phyloP scores from a whole-genome alignment of 2,329 filamentous ascomycete genomes.

The Penicillium sp. region DNA sequence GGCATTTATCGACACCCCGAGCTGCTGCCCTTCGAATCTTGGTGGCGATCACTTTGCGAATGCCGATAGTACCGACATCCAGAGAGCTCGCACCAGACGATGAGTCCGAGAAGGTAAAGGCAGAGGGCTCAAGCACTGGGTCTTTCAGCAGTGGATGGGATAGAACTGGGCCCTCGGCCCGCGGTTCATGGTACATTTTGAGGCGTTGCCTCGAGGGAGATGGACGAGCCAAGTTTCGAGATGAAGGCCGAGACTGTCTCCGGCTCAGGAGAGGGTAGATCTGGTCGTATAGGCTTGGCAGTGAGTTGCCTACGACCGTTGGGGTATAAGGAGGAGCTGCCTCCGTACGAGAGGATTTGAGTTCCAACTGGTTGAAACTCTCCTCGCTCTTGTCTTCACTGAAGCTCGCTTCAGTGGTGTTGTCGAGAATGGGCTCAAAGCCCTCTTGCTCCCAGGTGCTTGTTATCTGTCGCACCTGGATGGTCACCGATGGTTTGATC shows the following conservation, averaged over 20 bases:
- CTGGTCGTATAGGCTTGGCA: constrained; percentile 3
- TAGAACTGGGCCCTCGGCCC: neutral
- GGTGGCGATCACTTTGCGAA: neutral
- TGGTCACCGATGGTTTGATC: neutral
- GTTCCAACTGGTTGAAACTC: neutral
- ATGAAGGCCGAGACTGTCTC: neutral
- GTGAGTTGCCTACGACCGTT: neutral
- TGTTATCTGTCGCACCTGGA: neutral
- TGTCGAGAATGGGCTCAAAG: neutral
- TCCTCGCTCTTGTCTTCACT: neutral
- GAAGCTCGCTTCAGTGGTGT: neutral
- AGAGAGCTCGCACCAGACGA: neutral
- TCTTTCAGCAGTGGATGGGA: neutral
- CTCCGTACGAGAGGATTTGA: constrained; percentile 5
- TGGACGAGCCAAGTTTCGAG: neutral
- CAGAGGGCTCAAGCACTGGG: neutral
- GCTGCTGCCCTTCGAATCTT: constrained; percentile 1
- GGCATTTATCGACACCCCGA: neutral
- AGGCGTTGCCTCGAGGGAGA: neutral
- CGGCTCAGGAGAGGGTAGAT: neutral
- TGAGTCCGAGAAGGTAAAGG: neutral
- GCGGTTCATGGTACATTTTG: neutral
- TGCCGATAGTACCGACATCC: neutral
- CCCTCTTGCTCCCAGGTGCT: neutral
- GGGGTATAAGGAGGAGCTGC: constrained; percentile 3